Evolutionary conservation across 2,329 filamentous ascomycete genomes (phyloP).

Genomic region (Parastagonospora nodorum): DNA sequence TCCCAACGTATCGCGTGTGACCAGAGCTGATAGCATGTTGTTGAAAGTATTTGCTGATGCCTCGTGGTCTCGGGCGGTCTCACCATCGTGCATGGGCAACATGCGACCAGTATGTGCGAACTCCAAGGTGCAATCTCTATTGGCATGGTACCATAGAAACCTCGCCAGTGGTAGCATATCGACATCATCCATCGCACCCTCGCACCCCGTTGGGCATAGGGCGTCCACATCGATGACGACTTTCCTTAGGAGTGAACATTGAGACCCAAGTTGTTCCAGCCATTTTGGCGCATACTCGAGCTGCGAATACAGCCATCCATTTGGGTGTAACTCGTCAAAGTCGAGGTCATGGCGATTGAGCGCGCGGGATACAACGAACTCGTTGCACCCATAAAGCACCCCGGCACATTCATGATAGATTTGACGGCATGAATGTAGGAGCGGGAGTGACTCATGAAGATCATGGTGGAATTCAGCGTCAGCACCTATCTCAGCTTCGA

Average conservation of each 20-base stretch:
- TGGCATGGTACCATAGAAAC: background rate
- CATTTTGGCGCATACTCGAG: background rate
- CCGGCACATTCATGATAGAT: slow-evolving; percentile 6
- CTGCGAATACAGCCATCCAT: background rate
- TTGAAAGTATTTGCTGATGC: background rate
- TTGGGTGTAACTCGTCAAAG: background rate
- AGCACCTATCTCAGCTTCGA: background rate
- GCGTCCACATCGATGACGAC: background rate
- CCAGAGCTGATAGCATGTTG: background rate
- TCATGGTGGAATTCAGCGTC: background rate
- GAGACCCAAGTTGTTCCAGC: background rate
- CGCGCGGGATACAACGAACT: slow-evolving; percentile 1
- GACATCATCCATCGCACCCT: background rate
- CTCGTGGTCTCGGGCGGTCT: no score
- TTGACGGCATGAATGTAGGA: slow-evolving; percentile 5
- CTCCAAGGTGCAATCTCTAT: background rate
- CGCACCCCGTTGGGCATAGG: background rate
- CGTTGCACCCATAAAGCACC: slow-evolving; percentile 6
- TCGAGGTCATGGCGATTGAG: background rate
- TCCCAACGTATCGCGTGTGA: background rate
- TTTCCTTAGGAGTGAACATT: background rate
- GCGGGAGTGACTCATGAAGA: background rate
- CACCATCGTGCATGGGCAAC: background rate
- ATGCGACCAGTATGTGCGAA: background rate
- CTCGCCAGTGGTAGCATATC: background rate